Percentiles rank a stretch among this genome's conserved stretches.
These are phyloP conservation scores for Tetracentron sinense DNA, from an alignment of 164 flowering plant species.

Conservation along the genomic window DNA sequence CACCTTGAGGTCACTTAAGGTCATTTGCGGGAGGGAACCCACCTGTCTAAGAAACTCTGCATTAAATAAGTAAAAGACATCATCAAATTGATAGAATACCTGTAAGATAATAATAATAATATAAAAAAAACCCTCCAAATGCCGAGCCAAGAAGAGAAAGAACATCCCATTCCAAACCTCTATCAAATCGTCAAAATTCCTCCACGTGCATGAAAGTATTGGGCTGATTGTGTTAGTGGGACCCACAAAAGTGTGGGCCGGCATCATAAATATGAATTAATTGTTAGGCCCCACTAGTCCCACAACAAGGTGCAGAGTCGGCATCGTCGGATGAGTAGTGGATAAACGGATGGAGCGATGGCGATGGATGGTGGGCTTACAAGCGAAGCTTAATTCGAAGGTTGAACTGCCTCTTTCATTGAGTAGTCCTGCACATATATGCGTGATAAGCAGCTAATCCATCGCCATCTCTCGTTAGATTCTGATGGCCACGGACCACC, in stretches of 20 bases:
- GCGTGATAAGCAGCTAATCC: background rate
- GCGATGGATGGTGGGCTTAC: constrained; percentile 10
- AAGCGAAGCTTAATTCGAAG: constrained; percentile 11
- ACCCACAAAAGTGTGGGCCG: background rate
- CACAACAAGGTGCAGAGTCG: constrained; percentile 12
- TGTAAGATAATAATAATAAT: background rate
- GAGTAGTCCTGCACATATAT: background rate
- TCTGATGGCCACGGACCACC: background rate
- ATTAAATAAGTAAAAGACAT: background rate
- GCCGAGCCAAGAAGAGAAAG: too few relatives aligned
- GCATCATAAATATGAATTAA: background rate
- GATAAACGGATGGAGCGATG: background rate
- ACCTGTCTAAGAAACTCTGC: too few relatives aligned
- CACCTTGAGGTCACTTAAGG: too few relatives aligned
- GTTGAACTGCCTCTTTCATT: constrained; percentile 9
- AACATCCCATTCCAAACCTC: background rate
- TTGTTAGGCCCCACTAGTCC: constrained; percentile 1
- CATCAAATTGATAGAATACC: background rate
- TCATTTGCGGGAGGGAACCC: background rate
- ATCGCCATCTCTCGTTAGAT: background rate
- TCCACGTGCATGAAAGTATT: background rate
- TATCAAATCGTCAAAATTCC: background rate
- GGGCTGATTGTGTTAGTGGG: too few relatives aligned
- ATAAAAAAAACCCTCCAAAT: background rate
- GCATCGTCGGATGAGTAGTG: constrained; percentile 2